Base-by-base conservation (phyloP, 345 rosid genomes). In the Arabis alpina region DNA sequence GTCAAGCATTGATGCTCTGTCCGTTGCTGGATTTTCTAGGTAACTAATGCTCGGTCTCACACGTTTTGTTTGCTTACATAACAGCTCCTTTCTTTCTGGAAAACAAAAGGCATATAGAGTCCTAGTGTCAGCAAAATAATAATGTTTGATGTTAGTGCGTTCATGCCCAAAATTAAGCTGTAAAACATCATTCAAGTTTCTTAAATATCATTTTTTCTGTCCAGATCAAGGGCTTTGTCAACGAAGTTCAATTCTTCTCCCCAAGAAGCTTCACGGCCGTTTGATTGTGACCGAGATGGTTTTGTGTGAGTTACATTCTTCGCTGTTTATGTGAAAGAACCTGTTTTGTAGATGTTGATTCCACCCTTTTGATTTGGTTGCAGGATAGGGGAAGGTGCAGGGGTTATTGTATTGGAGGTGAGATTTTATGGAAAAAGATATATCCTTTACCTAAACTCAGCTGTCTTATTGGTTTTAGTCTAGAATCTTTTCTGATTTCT, bases 351-450 rank as follows among this genome's bases (percentile, higher is more conserved):
- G 64, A 54, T 39, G 28, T 54, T 68, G 30, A 54, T 69, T 55
- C 25, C 49, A 54, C 19, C 57, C 61, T 62, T 60, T 39, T 56
- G 54, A 63, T 77, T 43, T 45, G 78, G 72, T 64, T 65, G 58
- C 93, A 94, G 99, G 68, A 94, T 94, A 48, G 99, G 97, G 53
- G 97, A 94, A 86, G 99, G 99, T 54, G 77, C 91, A 65, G 99
- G 97, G 15, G 77, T 85, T 51, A 15, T 94, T 80, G 87, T 91
- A 56, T 80, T 94, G 77, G 97, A 94, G 86, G 99, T 91, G 77
- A 86, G 83, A 81, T 82, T 75, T 49, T 44, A 65, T 13, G 11
- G 14, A 47, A 39, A 16, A 54, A 39, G 45, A 40, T 63, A 48
- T 74, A 10, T 12, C 24, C 41, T 70, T 27, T 30, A 28, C 42